Evolutionary conservation across 345 rosid species (phyloP).

Genomic region (Gossypium mustelinum): DNA sequence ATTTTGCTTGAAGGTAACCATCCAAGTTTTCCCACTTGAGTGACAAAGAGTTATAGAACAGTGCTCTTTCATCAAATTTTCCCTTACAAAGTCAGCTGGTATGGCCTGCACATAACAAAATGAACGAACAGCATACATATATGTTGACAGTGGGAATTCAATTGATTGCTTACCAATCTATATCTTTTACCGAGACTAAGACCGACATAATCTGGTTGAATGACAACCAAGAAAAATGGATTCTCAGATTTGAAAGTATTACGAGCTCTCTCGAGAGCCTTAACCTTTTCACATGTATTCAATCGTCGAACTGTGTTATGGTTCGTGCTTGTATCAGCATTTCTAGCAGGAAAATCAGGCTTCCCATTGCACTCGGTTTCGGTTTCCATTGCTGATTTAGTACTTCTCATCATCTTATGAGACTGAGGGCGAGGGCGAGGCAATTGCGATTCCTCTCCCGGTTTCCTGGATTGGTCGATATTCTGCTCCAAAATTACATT

Average conservation of each 20-base stretch:
- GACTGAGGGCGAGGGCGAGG: conserved; percentile 3
- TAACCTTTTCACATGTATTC: not conserved
- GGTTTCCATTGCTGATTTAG: not conserved
- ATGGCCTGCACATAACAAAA: conserved; percentile 9
- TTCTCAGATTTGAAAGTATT: conserved; percentile 9
- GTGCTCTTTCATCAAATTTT: not conserved
- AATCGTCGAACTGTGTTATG: not conserved
- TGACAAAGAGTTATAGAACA: not conserved
- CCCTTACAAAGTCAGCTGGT: not conserved
- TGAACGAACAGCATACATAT: not conserved
- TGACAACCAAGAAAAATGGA: conserved; percentile 16
- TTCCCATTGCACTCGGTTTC: not conserved
- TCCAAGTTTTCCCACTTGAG: conserved; percentile 22
- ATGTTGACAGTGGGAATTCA: not conserved
- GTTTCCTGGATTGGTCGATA: not conserved
- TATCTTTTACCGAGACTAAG: not conserved
- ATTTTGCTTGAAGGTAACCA: not conserved
- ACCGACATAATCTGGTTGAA: conserved; percentile 12
- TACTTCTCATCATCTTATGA: conserved; percentile 1
- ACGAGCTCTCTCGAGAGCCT: not conserved
- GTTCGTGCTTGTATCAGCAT: not conserved
- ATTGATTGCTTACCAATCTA: not conserved
- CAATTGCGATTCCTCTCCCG: not conserved
- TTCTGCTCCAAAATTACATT: not conserved
- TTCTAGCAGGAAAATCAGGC: not conserved